Conservation (phyloP, 176 grass and related monocot species). For the Oryza nivara region DNA sequence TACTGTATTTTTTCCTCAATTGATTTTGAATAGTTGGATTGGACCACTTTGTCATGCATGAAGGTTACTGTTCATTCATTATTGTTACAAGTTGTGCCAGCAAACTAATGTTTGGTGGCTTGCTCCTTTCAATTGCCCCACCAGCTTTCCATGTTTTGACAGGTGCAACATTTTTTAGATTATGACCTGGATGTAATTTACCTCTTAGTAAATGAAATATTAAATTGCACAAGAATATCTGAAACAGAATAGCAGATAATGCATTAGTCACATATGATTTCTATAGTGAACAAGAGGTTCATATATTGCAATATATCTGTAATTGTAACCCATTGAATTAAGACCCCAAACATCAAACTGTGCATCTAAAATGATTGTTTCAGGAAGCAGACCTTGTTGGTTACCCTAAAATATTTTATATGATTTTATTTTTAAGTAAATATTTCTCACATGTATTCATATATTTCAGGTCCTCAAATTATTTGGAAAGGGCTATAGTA, state of each 20-base stretch:
- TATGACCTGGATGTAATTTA: slow-evolving; percentile 16
- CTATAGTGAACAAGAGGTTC: slow-evolving; percentile 8
- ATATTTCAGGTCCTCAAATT: slow-evolving; percentile 39
- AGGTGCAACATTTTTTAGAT: slow-evolving; percentile 12
- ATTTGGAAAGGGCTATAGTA: slow-evolving; percentile 27
- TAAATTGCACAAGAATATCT: not conserved
- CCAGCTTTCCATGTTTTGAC: slow-evolving; percentile 13
- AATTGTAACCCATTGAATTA: slow-evolving; percentile 1
- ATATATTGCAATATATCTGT: slow-evolving; percentile 24
- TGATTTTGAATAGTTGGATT: not conserved
- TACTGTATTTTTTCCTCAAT: not conserved
- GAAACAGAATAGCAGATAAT: not conserved
- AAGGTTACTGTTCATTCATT: slow-evolving; percentile 18
- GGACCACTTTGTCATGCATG: not conserved
- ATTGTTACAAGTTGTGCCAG: slow-evolving; percentile 16
- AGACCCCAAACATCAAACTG: not conserved
- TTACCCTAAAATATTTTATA: not conserved
- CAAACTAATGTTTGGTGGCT: slow-evolving; percentile 28
- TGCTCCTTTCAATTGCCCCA: slow-evolving; percentile 25
- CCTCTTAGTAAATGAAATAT: not conserved
- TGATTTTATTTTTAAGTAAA: slow-evolving; percentile 26
- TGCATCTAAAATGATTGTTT: slow-evolving; percentile 25
- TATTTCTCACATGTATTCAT: slow-evolving; percentile 37
- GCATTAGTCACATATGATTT: not conserved
- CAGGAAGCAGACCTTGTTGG: not conserved